Conservation (phyloP, 2,329 filamentous ascomycete genomes). For the Diaporthe eres region DNA sequence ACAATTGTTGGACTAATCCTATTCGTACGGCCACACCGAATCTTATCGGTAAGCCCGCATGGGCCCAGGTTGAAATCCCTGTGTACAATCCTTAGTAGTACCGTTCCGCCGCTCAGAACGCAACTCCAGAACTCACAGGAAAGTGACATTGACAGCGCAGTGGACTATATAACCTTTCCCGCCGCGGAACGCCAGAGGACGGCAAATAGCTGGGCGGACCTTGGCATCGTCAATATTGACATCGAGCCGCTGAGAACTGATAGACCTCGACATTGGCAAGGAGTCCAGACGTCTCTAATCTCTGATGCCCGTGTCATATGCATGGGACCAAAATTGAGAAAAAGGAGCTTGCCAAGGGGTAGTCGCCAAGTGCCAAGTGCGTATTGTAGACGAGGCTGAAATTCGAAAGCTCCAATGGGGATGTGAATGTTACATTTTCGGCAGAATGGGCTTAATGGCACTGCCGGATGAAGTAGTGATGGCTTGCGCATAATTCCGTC, state of each 20-base stretch:
- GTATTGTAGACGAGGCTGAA: conserved; percentile 30
- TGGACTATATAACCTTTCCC: not conserved
- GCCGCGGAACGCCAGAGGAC: not conserved
- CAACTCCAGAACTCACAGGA: not conserved
- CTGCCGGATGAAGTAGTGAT: conserved; percentile 26
- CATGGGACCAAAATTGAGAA: not conserved
- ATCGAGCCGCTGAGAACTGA: not conserved
- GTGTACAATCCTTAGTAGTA: not conserved
- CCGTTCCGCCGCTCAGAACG: not conserved
- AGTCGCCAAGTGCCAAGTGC: conserved; percentile 17
- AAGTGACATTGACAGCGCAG: not conserved
- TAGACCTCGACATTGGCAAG: not conserved
- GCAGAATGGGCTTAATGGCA: conserved; percentile 16
- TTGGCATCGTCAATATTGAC: conserved; percentile 11
- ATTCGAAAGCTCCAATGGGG: conserved; percentile 14
- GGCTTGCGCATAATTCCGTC: conserved; percentile 19
- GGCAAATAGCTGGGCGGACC: not conserved
- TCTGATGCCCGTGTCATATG: not conserved
- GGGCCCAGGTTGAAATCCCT: no score
- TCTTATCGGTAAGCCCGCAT: not conserved
- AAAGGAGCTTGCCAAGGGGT: not conserved
- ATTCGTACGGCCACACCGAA: not conserved
- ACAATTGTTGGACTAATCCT: not conserved
- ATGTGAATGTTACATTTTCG: conserved; percentile 1
- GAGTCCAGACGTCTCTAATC: not conserved